phyloP scores from a whole-genome alignment of 2,329 filamentous ascomycete genomes.

The Teratosphaeria epicoccoides region DNA sequence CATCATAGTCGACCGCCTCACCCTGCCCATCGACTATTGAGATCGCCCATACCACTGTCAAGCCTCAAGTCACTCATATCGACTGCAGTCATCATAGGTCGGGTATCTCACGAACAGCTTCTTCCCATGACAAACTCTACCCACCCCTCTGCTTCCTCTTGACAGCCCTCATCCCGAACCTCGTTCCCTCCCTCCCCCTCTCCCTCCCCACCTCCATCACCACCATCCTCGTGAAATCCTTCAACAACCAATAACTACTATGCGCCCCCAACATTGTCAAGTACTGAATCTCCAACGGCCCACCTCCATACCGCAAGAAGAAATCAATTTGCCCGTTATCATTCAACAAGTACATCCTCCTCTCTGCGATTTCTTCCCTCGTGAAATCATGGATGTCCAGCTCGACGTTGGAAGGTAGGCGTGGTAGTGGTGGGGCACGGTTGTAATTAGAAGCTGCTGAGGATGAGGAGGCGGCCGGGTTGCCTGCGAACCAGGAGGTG shows the following conservation, averaged over 20 bases:
- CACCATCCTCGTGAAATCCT: slow-evolving; percentile 80
- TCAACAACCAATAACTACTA: slow-evolving; percentile 82
- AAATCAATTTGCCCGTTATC: slow-evolving; percentile 96
- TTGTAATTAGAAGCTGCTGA: slow-evolving; percentile 10
- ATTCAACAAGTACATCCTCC: slow-evolving; percentile 75
- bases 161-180: slow-evolving; percentile 44
- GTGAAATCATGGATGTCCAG: slow-evolving; percentile 93
- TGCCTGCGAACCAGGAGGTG: slow-evolving; percentile 30
- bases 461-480: slow-evolving; percentile 19
- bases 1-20: too few species aligned
- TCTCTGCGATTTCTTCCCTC: slow-evolving; percentile 83
- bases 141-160: slow-evolving; percentile 31
- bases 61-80: not conserved
- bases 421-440: slow-evolving; percentile 23
- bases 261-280: slow-evolving; percentile 94
- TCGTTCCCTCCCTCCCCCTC: slow-evolving; percentile 52
- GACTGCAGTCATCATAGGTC: too few species aligned
- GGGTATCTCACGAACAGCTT: not conserved
- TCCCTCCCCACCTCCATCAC: slow-evolving; percentile 76
- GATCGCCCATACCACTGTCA: not conserved
- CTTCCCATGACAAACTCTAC: too few species aligned
- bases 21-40: too few species aligned
- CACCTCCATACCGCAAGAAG: slow-evolving; percentile 71
- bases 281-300: slow-evolving; percentile 88
- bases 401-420: slow-evolving; percentile 54